phyloP scores from a whole-genome alignment of 2,329 filamentous ascomycete genomes.

The Metarhizium guizhouense region DNA sequence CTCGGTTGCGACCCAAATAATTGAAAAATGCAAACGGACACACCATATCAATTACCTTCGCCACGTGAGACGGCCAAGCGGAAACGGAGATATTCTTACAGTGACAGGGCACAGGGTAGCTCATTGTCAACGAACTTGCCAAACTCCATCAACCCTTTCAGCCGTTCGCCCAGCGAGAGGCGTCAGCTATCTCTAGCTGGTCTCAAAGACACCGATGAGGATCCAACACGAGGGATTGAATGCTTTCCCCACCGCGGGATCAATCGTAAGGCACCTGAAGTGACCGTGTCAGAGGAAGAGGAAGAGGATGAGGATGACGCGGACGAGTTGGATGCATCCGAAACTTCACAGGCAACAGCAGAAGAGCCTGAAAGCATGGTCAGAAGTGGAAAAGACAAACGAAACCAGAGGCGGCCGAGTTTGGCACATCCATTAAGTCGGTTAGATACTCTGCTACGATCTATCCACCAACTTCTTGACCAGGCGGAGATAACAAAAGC shows the following conservation, averaged over 20 bases:
- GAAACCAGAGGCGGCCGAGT: constrained; percentile 6
- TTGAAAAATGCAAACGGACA: background rate
- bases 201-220: constrained; percentile 35
- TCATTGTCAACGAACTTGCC: constrained; percentile 15
- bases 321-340: background rate
- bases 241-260: constrained; percentile 43
- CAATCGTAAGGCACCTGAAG: background rate
- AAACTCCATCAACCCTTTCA: constrained; percentile 43
- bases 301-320: constrained; percentile 22
- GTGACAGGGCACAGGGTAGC: background rate
- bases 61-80: background rate
- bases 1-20: background rate
- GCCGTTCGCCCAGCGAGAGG: constrained; percentile 42
- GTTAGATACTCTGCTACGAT: constrained; percentile 55
- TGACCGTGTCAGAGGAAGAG: constrained; percentile 32
- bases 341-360: background rate
- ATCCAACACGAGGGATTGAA: constrained; percentile 27
- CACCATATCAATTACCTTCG: background rate
- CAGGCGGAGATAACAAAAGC: constrained; percentile 64
- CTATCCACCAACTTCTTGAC: constrained; percentile 65
- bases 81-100: background rate
- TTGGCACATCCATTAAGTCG: constrained; percentile 31
- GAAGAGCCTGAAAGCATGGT: background rate
- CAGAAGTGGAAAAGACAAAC: background rate
- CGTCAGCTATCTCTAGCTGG: constrained; percentile 46